Conservation (phyloP, 768 basidiomycete species). For the Polyporus arcularius region DNA sequence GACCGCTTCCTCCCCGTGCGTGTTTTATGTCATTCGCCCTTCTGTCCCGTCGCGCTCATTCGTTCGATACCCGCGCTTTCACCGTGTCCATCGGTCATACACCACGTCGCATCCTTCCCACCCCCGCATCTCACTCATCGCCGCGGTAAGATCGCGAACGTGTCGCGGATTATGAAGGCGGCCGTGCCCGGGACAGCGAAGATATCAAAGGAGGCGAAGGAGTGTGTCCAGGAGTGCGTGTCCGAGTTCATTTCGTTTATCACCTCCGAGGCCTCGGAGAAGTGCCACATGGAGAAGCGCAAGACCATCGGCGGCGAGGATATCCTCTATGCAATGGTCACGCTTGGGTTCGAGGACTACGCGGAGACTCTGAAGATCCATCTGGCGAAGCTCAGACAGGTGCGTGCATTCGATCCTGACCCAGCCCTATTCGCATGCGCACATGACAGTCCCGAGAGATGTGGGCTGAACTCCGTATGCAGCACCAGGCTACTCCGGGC, state of each 20-base stretch:
- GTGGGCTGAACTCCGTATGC: background rate
- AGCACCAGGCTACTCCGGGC: slow-evolving; percentile 18
- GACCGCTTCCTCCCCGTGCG: slow-evolving; percentile 92
- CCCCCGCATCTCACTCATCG: too few relatives aligned
- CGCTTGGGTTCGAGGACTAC: slow-evolving; percentile 94
- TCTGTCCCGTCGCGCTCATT: background rate
- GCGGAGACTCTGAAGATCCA: slow-evolving; percentile 92
- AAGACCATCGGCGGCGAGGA: slow-evolving; percentile 99
- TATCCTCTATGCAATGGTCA: slow-evolving; percentile 91
- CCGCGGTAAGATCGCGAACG: slow-evolving; percentile 82
- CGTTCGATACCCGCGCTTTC: background rate
- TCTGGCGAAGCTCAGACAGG: slow-evolving; percentile 86
- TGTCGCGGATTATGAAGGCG: slow-evolving; percentile 96
- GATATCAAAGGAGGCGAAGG: slow-evolving; percentile 97
- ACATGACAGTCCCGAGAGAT: too few relatives aligned
- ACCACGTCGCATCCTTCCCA: too few relatives aligned
- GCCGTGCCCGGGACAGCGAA: slow-evolving; percentile 91
- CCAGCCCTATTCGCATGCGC: too few relatives aligned
- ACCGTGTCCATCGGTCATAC: background rate
- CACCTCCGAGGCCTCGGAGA: slow-evolving; percentile 95
- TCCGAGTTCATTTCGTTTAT: slow-evolving; percentile 99
- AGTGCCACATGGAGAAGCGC: slow-evolving; percentile 91
- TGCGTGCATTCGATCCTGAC: slow-evolving; percentile 28
- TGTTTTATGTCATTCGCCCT: slow-evolving; percentile 11
- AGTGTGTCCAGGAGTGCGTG: slow-evolving; percentile 97